These are phyloP conservation scores for Mallotus nudiflorus DNA, from an alignment of 345 rosid species.

Conservation along the genomic window DNA sequence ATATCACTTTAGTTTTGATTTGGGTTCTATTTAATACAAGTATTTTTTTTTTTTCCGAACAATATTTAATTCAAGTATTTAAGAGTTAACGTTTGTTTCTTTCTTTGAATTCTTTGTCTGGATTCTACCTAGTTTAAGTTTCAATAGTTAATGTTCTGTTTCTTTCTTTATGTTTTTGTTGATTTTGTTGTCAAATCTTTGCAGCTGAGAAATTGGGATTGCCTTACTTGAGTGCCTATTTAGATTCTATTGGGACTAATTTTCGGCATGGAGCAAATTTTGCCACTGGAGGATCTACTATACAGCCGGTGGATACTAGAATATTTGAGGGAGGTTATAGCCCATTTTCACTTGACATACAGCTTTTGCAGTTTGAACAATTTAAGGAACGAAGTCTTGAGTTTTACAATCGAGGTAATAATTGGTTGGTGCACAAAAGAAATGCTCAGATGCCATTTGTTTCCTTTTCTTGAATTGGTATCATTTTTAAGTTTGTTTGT, in stretches of 20 bases:
- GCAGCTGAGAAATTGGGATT: conserved; percentile 31
- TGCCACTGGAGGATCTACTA: conserved; percentile 27
- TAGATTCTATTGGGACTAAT: conserved; percentile 28
- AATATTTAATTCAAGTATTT: too few species aligned
- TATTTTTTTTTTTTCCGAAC: too few species aligned
- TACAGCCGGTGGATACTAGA: conserved; percentile 8
- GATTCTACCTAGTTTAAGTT: too few species aligned
- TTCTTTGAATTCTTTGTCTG: too few species aligned
- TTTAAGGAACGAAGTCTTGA: conserved; percentile 26
- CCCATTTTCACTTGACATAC: conserved; percentile 22
- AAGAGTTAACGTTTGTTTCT: too few species aligned
- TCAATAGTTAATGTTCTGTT: not conserved
- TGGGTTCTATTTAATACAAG: too few species aligned
- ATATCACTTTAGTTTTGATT: too few species aligned
- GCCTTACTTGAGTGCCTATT: conserved; percentile 23
- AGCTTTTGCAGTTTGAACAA: conserved; percentile 32
- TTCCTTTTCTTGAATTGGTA: not conserved
- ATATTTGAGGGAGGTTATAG: conserved; percentile 15
- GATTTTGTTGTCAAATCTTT: not conserved
- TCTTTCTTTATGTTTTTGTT: not conserved
- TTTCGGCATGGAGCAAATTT: conserved; percentile 29
- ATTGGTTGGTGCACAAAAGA: not conserved
- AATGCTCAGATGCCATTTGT: too few species aligned
- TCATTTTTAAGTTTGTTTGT: not conserved
- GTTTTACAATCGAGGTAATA: conserved; percentile 27